These are phyloP conservation scores for Combretum micranthum DNA, from an alignment of 345 rosid species.

Conservation along the genomic window DNA sequence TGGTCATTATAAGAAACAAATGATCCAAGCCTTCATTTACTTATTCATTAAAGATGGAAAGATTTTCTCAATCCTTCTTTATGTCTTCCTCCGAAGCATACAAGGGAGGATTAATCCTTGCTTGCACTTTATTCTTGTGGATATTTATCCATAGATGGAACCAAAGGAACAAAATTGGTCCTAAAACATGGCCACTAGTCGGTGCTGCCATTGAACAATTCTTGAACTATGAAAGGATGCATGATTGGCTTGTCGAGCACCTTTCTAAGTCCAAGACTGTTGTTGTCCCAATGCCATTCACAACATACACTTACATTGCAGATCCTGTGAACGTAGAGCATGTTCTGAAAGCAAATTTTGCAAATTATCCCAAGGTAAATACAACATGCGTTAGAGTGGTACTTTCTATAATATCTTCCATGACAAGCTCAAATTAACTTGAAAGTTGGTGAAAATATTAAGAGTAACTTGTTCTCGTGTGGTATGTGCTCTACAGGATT, in stretches of 20 bases:
- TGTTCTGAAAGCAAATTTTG: slow-evolving; percentile 78
- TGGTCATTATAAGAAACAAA: not conserved
- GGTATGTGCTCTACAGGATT: no score
- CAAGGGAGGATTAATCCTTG: slow-evolving; percentile 18
- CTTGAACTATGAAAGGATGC: slow-evolving; percentile 73
- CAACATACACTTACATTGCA: slow-evolving; percentile 84
- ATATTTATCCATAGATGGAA: slow-evolving; percentile 64
- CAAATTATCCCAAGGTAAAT: slow-evolving; percentile 82
- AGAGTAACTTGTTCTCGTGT: no score
- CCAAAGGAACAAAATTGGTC: slow-evolving; percentile 65
- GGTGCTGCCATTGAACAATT: slow-evolving; percentile 91
- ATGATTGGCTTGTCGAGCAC: slow-evolving; percentile 81
- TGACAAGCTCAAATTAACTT: not conserved
- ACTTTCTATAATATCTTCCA: not conserved
- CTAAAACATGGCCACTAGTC: slow-evolving; percentile 89
- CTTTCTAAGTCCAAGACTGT: slow-evolving; percentile 55
- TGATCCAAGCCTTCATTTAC: slow-evolving; percentile 1
- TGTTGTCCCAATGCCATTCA: slow-evolving; percentile 84
- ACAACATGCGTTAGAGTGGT: not conserved
- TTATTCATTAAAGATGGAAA: not conserved
- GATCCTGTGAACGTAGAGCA: slow-evolving; percentile 89
- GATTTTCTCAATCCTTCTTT: not conserved
- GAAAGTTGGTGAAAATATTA: no score
- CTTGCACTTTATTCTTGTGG: slow-evolving; percentile 53
- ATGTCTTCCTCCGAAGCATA: not conserved